These are phyloP conservation scores for Dendrocalamus latiflorus DNA, from an alignment of 202 grass and related monocot genomes.

Conservation along the genomic window DNA sequence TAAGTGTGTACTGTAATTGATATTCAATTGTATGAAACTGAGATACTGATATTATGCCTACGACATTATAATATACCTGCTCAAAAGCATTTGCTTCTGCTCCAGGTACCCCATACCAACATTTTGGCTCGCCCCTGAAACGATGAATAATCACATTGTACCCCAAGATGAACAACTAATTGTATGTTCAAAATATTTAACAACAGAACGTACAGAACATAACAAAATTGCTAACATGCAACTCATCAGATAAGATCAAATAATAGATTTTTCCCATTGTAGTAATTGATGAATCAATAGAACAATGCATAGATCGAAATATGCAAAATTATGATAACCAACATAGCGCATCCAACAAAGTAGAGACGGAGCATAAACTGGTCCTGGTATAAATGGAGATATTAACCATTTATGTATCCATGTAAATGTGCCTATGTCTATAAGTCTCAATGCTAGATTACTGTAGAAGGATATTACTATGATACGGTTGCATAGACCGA, in stretches of 20 bases:
- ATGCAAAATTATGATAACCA: background rate
- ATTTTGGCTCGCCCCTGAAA: constrained; percentile 93
- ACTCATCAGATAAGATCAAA: background rate
- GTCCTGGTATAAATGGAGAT: background rate
- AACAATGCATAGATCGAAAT: background rate
- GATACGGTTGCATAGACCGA: background rate
- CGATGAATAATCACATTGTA: constrained; percentile 27
- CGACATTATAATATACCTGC: constrained; percentile 48
- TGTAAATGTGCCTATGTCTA: background rate
- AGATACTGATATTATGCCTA: background rate
- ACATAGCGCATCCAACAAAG: background rate
- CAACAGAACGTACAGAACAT: background rate
- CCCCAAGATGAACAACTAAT: constrained; percentile 7
- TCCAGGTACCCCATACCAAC: constrained; percentile 97
- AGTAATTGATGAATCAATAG: background rate
- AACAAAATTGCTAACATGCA: background rate
- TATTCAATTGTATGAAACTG: constrained; percentile 4
- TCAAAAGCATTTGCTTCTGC: constrained; percentile 83
- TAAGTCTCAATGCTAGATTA: background rate
- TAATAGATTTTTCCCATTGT: background rate
- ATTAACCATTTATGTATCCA: background rate
- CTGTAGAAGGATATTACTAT: background rate
- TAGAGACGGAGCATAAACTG: background rate
- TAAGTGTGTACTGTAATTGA: background rate
- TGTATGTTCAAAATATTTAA: background rate